Evolutionary conservation across 2,329 filamentous ascomycete species (phyloP).

Genomic region (Penicillium janthinellum): DNA sequence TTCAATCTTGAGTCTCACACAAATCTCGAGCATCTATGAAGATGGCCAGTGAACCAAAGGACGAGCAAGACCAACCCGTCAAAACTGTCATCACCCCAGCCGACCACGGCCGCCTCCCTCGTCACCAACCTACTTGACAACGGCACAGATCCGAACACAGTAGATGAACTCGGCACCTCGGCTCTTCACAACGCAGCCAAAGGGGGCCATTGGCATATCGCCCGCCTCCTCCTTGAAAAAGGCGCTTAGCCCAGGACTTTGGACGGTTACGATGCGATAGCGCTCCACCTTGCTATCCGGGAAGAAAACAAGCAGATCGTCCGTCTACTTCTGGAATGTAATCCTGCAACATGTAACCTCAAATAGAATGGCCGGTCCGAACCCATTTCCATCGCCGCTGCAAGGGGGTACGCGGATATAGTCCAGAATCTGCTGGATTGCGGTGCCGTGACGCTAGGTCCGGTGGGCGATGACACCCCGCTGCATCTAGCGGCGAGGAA

Average conservation of each 20-base stretch:
- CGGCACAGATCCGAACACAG: slow-evolving; percentile 12
- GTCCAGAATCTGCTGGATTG: slow-evolving; percentile 8
- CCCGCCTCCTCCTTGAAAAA: slow-evolving; percentile 9
- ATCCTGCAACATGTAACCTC: neutral
- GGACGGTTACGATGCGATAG: slow-evolving; percentile 1
- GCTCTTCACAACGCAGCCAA: slow-evolving; percentile 13
- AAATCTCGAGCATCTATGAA: no score
- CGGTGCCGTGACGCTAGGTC: neutral
- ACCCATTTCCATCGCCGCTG: neutral
- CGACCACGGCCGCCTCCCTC: slow-evolving; percentile 6
- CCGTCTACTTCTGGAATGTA: slow-evolving; percentile 1
- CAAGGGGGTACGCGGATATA: slow-evolving; percentile 1
- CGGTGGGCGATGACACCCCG: neutral
- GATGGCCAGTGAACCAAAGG: neutral
- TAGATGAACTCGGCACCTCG: slow-evolving; percentile 9
- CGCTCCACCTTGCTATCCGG: slow-evolving; percentile 1
- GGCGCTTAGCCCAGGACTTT: neutral
- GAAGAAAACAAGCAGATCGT: slow-evolving; percentile 7
- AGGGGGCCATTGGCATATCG: slow-evolving; percentile 8
- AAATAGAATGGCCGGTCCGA: neutral
- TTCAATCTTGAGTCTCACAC: no score
- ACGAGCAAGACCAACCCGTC: neutral
- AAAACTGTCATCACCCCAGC: slow-evolving; percentile 8
- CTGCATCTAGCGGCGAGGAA: slow-evolving; percentile 6
- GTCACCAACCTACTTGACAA: slow-evolving; percentile 7